Base-by-base conservation (phyloP, 495 filamentous ascomycete genomes). In the Penicillium cataractarum region DNA sequence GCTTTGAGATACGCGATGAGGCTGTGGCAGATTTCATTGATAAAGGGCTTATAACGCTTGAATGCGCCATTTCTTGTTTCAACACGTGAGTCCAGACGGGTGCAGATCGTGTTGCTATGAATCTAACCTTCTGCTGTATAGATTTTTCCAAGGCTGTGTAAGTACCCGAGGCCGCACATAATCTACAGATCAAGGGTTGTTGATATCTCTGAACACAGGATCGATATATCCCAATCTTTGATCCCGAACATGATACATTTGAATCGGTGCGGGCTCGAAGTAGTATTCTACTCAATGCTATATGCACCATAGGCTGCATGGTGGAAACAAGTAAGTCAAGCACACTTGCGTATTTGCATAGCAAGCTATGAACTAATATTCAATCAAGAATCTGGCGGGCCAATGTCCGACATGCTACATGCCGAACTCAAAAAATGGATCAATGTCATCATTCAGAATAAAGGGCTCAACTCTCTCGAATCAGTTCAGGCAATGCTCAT, bases 401-500 rank as follows among this genome's bases (percentile, higher is more conserved):
- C 75, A 35, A 68, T 73, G 22, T 79, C 76, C 0, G 75, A 80
- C 42, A 29, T 76, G 8, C 64, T 83, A 6, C 72, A 75, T 31
- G 70, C 74, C 1, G 76, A 80, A 35, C 70, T 80, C 10, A 82
- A 82, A 56, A 72, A 68, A 58, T 76, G 72, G 67, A 79, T 82
- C 57, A 80, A 79, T 46, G 75, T 76, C 3, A 76, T 80, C 6
- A 73, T 84, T 32, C 74, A 79, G 35, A 76, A 78, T 32, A 70
- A 76, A 12, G 61, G 61, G 0, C 56, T 75, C 0, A 73, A 69
- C 19, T 76, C 69, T 19, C 66, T 82, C 0, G 82, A 85, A 57
- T 80, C 74, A 0, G 71, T 84, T 0, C 82, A 85, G 50, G 80
- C 82, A 17, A 69, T 85, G 53, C 73, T 83, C 1, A 65, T 83